Conservation (phyloP, 176 grass and related monocot species). For the Poa annua region DNA sequence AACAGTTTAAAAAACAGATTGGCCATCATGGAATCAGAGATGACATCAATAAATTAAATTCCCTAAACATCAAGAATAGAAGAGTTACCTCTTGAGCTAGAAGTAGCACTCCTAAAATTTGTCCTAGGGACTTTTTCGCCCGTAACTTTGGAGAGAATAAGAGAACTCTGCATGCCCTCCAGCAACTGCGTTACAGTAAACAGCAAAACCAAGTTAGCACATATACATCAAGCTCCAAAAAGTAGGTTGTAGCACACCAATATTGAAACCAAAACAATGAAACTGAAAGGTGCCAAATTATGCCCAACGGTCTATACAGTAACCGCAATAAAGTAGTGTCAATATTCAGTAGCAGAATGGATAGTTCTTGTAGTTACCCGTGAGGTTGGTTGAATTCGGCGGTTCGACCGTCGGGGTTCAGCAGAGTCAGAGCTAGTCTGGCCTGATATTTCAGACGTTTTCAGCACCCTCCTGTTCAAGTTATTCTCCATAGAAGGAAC, state of each 20-base stretch:
- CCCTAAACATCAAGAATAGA: background rate
- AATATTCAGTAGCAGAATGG: constrained; percentile 24
- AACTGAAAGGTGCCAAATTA: constrained; percentile 42
- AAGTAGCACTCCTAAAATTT: constrained; percentile 54
- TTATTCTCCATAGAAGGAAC: constrained; percentile 47
- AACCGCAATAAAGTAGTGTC: background rate
- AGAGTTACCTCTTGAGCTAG: constrained; percentile 68
- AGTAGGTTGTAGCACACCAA: background rate
- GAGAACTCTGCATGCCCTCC: constrained; percentile 95
- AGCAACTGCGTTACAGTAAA: constrained; percentile 62
- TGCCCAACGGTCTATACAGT: constrained; percentile 15
- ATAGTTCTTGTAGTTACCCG: constrained; percentile 55
- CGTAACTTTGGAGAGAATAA: constrained; percentile 77
- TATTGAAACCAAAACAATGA: constrained; percentile 10
- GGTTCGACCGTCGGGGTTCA: constrained; percentile 87
- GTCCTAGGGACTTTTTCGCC: constrained; percentile 71
- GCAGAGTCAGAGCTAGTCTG: constrained; percentile 52
- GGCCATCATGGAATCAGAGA: constrained; percentile 18
- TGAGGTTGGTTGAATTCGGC: constrained; percentile 94
- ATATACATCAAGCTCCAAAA: constrained; percentile 4
- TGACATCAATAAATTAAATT: background rate
- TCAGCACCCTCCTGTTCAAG: constrained; percentile 42
- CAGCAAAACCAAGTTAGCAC: constrained; percentile 26
- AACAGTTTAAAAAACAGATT: constrained; percentile 13
- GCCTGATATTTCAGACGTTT: constrained; percentile 53